Conservation (phyloP, 257 asterid genomes). For the Capsicum rhomboideum region DNA sequence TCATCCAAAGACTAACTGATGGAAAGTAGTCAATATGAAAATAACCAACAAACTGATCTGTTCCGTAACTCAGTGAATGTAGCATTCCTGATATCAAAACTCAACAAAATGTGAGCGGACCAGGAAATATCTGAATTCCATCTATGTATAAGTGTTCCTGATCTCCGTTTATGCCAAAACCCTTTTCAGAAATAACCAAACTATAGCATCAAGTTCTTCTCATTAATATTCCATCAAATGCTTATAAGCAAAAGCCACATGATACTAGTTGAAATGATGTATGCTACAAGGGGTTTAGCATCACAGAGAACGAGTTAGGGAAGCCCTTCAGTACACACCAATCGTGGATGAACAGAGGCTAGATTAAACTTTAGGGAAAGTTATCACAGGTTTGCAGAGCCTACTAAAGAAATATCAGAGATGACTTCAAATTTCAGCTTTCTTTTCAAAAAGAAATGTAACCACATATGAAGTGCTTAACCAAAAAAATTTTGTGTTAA, state of each 20-base stretch:
- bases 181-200: background rate
- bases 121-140: background rate
- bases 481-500: background rate
- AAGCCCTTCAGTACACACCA: background rate
- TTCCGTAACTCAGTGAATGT: background rate
- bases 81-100: background rate
- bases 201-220: background rate
- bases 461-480: background rate
- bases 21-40: background rate
- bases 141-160: background rate
- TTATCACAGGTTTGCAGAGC: background rate
- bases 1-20: background rate
- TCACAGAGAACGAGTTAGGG: background rate
- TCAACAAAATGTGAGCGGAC: background rate
- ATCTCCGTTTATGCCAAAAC: background rate
- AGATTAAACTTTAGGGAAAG: background rate
- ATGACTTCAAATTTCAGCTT: background rate
- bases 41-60: background rate
- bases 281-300: background rate
- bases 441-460: background rate
- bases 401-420: background rate
- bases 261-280: background rate
- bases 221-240: background rate
- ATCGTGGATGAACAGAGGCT: background rate
- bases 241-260: background rate